Evolutionary conservation across 352 stramenopile species (phyloP), one percentile per base, ranked within the genome.

Genomic region (Globisporangium splendens): DNA sequence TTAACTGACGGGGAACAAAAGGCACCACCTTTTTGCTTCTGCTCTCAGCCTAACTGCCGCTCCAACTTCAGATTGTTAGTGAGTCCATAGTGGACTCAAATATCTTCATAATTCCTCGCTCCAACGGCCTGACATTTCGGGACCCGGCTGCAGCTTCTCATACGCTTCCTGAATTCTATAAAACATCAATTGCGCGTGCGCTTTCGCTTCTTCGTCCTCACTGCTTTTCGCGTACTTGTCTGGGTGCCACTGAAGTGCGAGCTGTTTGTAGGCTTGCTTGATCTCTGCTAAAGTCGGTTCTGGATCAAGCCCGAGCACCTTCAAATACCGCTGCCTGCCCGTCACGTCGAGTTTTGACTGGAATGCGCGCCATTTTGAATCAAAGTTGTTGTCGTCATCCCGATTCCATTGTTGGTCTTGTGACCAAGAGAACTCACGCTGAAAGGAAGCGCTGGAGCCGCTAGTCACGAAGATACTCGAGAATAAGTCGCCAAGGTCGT

Each of bases 101-200:
- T 52, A 13, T 20, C 20, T 46, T 39, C 54, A 47, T 3, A 52
- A 20, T 17, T 47, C 33, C 39, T 60, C 51, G 12, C 50, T 28
- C 50, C 56, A 10, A 17, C 44, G 28, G 28, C 5, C 28, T 35
- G 7, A 10, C 28, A 8, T 1, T 35, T 10, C 28, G 28, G 28
- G 3, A 35, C 28, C 10, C 28, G 28, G 28, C 28, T 35, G 28
- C 49, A 61, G 14, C 51, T 62, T 68, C 31, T 71, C 60, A 42
- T 71, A 71, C 12, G 64, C 64, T 18, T 63, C 50, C 53, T 71
- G 64, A 13, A 71, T 62, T 17, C 58, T n/a, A 20, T 62, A 61
- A 38, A 71, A 71, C 55, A 46, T 65, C 41, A 21, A 43, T 28
- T 60, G 53, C 1, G 64, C 64, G 15, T 62, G 28, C 8, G 51